These are phyloP conservation scores for Penicillium sp. DNA, from an alignment of 2,329 filamentous ascomycete genomes.

Conservation along the genomic window DNA sequence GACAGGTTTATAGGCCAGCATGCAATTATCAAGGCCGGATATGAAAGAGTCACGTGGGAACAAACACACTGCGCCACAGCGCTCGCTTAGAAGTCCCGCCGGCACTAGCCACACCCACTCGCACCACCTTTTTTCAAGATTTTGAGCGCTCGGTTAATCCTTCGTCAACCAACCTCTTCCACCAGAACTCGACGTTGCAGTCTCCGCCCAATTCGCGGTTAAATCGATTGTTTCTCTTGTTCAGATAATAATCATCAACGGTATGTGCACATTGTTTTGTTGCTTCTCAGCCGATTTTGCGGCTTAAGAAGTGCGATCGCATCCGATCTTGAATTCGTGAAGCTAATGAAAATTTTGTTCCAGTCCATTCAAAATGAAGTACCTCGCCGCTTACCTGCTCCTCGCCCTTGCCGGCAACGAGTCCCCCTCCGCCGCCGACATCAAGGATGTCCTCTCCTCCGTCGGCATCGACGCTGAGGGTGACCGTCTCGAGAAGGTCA, in stretches of 20 bases:
- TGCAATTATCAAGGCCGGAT: slow-evolving; percentile 12
- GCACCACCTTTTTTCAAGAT: slow-evolving; percentile 34
- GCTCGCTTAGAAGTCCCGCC: slow-evolving; percentile 32
- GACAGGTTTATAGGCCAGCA: slow-evolving; percentile 7
- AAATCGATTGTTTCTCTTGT: slow-evolving; percentile 87
- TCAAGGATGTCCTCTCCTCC: slow-evolving; percentile 81
- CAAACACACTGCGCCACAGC: slow-evolving; percentile 21
- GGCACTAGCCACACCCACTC: slow-evolving; percentile 31
- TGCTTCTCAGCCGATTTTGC: not conserved
- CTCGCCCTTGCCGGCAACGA: slow-evolving; percentile 86
- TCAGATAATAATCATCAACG: slow-evolving; percentile 30
- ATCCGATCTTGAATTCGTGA: slow-evolving; percentile 9
- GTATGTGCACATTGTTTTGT: slow-evolving; percentile 18
- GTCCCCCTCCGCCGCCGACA: slow-evolving; percentile 72
- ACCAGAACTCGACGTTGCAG: slow-evolving; percentile 91
- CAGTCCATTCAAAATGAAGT: slow-evolving; percentile 75
- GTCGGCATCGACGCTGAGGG: slow-evolving; percentile 90
- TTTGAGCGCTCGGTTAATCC: slow-evolving; percentile 21
- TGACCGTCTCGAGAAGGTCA: slow-evolving; percentile 75
- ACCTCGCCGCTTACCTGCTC: slow-evolving; percentile 98
- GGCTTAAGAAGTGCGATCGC: slow-evolving; percentile 1
- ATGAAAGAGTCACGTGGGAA: slow-evolving; percentile 23
- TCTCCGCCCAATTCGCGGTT: slow-evolving; percentile 97
- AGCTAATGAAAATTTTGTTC: slow-evolving; percentile 16
- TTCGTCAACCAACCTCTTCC: slow-evolving; percentile 28